Base-by-base conservation (phyloP, 2,329 filamentous ascomycete genomes). In the Alternaria burnsii region DNA sequence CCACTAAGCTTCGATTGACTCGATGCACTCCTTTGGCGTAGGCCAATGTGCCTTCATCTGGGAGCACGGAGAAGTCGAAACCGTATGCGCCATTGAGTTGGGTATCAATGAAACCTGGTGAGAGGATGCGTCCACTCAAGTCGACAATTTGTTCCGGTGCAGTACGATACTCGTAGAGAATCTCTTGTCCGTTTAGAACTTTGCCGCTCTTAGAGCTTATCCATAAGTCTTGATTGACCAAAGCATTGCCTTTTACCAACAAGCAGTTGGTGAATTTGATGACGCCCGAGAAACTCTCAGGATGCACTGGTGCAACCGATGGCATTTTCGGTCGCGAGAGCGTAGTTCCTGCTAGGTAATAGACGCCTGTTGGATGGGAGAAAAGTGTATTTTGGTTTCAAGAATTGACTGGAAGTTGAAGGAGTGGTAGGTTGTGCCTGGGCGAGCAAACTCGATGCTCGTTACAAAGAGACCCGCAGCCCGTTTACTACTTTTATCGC, bases 21-120 rank as follows among this genome's bases (percentile, higher is more conserved):
- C 88, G 83, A 65, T 83, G 84, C 51, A 97, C 81, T n/a, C 87
- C 88, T 76, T 92, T 90, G 59, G 87, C 86, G 71, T 96, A 97
- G 52, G 86, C 83, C 30, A 83, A 80, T 38, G 69, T 52, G 5
- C 70, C 74, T 71, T 90, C 87, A 16, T 89, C 78, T n/a, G 91
- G 87, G 10, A 93, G 83, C 1, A 88, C 88, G 3, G 92, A 95
- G 78, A 96, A 97, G 82, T 97, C 94, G 83, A 97, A 96, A 58
- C 93, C 93, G 72, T 93, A 94, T 10, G 91, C 93, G 48, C 94
- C 94, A 73, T 97, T 97, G 69, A 97, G 88, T 79, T 97, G 94
- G 53, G 91, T 90, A 68, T 97, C 94, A 70, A 97, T 95, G 74
- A 97, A 85, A 26, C 94, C 94, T 0, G 94, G 93, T 0, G 91